Conservation (phyloP, 2,329 filamentous ascomycete species). For the Fusarium sp. region DNA sequence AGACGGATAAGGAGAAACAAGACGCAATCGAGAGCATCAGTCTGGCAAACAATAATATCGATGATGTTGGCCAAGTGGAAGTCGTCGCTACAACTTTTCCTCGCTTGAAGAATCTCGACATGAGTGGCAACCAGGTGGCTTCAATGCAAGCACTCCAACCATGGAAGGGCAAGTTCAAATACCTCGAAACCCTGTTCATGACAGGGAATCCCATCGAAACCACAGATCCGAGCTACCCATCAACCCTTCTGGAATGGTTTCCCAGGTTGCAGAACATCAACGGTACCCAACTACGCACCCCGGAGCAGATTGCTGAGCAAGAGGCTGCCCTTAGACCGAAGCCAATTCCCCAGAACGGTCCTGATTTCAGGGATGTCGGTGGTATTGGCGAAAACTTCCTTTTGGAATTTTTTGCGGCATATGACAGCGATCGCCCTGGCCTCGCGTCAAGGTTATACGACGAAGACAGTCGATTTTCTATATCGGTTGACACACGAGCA, state of each 20-base stretch:
- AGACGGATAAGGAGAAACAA: constrained; percentile 74
- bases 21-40: constrained; percentile 85
- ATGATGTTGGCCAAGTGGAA: constrained; percentile 77
- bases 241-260: constrained; percentile 82
- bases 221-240: constrained; percentile 68
- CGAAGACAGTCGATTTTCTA: constrained; percentile 76
- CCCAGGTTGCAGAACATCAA: constrained; percentile 84
- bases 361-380: constrained; percentile 79
- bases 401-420: constrained; percentile 76
- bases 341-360: constrained; percentile 69
- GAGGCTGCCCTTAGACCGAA: constrained; percentile 61
- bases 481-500: constrained; percentile 73
- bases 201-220: constrained; percentile 78
- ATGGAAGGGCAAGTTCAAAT: constrained; percentile 83
- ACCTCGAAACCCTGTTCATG: constrained; percentile 83
- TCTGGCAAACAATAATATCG: constrained; percentile 81
- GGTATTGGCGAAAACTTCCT: constrained; percentile 82
- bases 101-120: constrained; percentile 86
- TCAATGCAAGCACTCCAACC: constrained; percentile 73
- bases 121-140: constrained; percentile 84
- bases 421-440: constrained; percentile 75
- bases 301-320: constrained; percentile 72
- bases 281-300: constrained; percentile 76
- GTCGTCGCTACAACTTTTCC: constrained; percentile 82
- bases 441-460: constrained; percentile 79